A percentile compares a stretch with the other conserved stretches of the same genome.
Evolutionary conservation across 176 grass and related monocot species (phyloP).

Genomic region (Urochloa ruziziensis): DNA sequence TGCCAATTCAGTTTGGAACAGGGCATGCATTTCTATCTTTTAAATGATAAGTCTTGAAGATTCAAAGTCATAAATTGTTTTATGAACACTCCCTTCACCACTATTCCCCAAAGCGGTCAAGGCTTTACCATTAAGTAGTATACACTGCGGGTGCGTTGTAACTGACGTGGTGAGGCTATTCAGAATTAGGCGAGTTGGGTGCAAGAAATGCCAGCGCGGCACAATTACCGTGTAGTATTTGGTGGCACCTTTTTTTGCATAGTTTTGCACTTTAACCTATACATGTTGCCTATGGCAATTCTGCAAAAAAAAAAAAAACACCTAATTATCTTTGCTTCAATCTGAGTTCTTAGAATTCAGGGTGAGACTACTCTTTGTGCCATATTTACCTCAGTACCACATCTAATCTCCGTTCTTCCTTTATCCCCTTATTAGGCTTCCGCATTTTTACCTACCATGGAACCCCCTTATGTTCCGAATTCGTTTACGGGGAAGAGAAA

Average conservation of each 20-base stretch:
- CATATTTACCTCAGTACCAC: neutral
- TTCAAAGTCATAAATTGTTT: neutral
- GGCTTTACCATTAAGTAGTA: neutral
- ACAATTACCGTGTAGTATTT: neutral
- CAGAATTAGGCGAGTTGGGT: neutral
- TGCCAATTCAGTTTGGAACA: neutral
- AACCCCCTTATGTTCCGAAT: constrained; percentile 53
- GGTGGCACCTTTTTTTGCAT: neutral
- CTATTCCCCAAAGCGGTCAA: neutral
- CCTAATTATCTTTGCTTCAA: constrained; percentile 11
- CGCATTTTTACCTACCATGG: constrained; percentile 76
- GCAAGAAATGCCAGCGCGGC: neutral
- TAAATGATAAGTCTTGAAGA: neutral
- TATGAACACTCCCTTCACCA: neutral
- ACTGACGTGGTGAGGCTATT: neutral
- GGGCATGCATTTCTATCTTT: constrained; percentile 8
- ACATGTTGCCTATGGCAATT: neutral
- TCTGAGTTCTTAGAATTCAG: constrained; percentile 9
- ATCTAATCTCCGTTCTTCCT: constrained; percentile 1
- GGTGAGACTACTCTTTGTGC: constrained; percentile 9
- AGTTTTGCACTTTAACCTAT: constrained; percentile 11
- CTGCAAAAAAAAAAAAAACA: too few species aligned
- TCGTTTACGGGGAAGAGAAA: constrained; percentile 67
- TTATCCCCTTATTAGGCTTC: constrained; percentile 48
- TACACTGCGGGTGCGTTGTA: neutral